Evolutionary conservation across 2,329 filamentous ascomycete species (phyloP).

Genomic region (Teratosphaeria gauchensis): DNA sequence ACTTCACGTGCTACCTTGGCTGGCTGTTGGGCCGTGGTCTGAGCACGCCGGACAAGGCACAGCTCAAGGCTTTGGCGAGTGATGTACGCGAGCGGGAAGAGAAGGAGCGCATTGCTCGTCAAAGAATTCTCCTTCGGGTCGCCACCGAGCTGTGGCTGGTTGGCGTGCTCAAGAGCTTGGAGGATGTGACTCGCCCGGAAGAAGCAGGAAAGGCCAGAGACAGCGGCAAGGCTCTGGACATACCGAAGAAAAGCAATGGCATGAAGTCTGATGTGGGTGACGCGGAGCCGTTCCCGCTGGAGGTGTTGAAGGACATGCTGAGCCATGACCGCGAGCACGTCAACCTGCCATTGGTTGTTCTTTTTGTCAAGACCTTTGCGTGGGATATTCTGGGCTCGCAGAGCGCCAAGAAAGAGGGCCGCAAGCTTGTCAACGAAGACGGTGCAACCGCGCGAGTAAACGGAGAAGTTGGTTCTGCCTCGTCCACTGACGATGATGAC

Average conservation of each 20-base stretch:
- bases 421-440: constrained; percentile 76
- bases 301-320: constrained; percentile 94
- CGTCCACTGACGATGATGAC: constrained; percentile 43
- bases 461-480: constrained; percentile 42
- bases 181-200: constrained; percentile 56
- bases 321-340: constrained; percentile 87
- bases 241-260: constrained; percentile 55
- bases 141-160: constrained; percentile 96
- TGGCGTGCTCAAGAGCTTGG: constrained; percentile 72
- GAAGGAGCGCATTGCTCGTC: constrained; percentile 79
- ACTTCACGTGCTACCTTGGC: constrained; percentile 84
- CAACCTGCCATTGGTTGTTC: constrained; percentile 82
- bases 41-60: constrained; percentile 78
- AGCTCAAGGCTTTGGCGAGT: constrained; percentile 65
- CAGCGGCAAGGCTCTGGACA: constrained; percentile 42
- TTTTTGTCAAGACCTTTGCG: constrained; percentile 91
- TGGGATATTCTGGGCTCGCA: constrained; percentile 90
- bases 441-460: constrained; percentile 50
- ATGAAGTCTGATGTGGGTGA: constrained; percentile 51
- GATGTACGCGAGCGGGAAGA: constrained; percentile 91
- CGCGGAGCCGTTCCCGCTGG: constrained; percentile 86
- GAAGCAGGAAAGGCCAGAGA: constrained; percentile 54
- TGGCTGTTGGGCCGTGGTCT: constrained; percentile 89
- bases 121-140: constrained; percentile 76
- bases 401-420: constrained; percentile 60